Percentiles rank a stretch among this genome's conserved stretches.
Evolutionary conservation across 306 rosid species (phyloP).

Genomic region (Malus sylvestris): DNA sequence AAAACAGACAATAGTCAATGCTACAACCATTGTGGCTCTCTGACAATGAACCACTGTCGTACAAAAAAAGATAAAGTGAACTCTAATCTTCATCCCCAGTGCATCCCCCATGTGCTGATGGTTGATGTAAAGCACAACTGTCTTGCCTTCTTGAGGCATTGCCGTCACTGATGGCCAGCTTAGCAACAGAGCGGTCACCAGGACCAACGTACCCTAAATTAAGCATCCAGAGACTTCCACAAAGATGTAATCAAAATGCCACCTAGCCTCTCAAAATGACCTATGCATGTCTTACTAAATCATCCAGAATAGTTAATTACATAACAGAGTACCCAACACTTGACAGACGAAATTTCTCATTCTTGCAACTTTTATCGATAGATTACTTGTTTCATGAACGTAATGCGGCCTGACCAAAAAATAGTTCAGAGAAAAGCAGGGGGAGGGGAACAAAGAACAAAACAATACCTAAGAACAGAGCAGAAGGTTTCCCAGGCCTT

Average conservation of each 20-base stretch:
- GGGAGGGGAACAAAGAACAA: not conserved
- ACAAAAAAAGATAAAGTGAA: not conserved
- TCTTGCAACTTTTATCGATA: not conserved
- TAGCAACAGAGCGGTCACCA: too few species aligned
- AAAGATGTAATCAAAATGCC: not conserved
- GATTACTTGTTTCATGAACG: not conserved
- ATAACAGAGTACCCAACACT: not conserved
- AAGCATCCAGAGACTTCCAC: not conserved
- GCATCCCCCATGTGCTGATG: not conserved
- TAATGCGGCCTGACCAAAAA: not conserved
- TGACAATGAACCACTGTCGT: not conserved
- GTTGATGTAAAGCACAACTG: not conserved
- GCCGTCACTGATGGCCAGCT: too few species aligned
- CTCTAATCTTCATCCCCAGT: not conserved
- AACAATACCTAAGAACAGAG: constrained; percentile 56
- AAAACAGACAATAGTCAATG: not conserved
- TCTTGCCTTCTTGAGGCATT: too few species aligned
- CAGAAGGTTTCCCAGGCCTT: constrained; percentile 84
- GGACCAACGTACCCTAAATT: not conserved
- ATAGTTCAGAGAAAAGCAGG: not conserved
- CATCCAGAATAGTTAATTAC: not conserved
- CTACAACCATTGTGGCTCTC: not conserved
- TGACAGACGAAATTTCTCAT: not conserved
- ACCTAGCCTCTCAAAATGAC: not conserved
- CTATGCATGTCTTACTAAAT: not conserved